Conservation (phyloP, 2,329 filamentous ascomycete genomes). For the Fusarium torulosum region DNA sequence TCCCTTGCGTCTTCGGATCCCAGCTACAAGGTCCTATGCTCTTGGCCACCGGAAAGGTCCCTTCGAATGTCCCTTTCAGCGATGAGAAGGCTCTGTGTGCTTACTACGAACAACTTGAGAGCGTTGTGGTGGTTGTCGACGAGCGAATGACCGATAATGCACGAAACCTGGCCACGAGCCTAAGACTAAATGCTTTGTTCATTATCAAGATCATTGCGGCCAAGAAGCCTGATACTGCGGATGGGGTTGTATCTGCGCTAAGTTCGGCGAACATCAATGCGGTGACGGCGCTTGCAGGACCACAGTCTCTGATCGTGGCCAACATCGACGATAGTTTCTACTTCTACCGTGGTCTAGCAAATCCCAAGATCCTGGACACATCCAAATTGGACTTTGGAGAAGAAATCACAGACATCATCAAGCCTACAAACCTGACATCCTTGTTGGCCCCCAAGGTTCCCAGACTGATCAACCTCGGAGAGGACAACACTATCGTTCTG, state of each 20-base stretch:
- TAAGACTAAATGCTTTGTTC: conserved; percentile 13
- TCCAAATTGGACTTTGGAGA: conserved; percentile 18
- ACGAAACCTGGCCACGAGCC: conserved; percentile 5
- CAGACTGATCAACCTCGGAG: background rate
- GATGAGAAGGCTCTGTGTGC: background rate
- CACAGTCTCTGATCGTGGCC: conserved; percentile 13
- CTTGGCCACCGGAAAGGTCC: background rate
- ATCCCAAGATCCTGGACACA: background rate
- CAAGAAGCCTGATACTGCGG: background rate
- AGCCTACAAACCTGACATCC: rapidly evolving
- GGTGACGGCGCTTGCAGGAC: conserved; percentile 12
- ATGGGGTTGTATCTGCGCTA: background rate
- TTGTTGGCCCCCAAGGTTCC: background rate
- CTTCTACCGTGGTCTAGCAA: conserved; percentile 12
- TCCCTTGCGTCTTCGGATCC: conserved; percentile 23
- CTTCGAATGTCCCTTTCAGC: conserved; percentile 2
- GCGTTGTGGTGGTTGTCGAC: background rate
- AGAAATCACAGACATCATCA: background rate
- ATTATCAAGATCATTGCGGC: background rate
- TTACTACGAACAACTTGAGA: conserved; percentile 10
- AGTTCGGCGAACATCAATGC: conserved; percentile 12
- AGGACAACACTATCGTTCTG: conserved; percentile 3
- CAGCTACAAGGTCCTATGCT: conserved; percentile 11
- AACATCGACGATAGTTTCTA: background rate
- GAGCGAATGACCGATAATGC: conserved; percentile 26